A percentile compares a stretch with the other conserved stretches of the same genome.
phyloP scores from a whole-genome alignment of 148 eudicot species.

The Nepenthes gracilis region DNA sequence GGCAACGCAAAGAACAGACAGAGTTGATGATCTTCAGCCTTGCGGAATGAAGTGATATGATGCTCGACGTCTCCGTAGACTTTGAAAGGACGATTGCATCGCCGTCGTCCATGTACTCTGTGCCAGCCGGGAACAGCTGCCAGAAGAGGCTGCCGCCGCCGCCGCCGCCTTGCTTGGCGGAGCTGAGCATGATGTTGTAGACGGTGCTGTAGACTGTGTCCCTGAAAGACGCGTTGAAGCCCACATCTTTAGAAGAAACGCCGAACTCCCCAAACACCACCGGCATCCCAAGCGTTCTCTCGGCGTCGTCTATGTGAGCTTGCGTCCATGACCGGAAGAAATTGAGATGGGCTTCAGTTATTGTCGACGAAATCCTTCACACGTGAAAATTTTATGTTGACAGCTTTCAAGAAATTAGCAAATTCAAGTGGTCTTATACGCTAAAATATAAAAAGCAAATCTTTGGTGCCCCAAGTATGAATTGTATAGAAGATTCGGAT shows the following conservation, averaged over 20 bases:
- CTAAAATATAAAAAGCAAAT: too few relatives aligned
- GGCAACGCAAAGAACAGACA: conserved; percentile 44
- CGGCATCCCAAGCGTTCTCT: conserved; percentile 52
- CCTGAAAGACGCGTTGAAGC: conserved; percentile 50
- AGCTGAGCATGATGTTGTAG: conserved; percentile 33
- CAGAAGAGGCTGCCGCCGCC: conserved; percentile 78
- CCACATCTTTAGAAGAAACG: conserved; percentile 50
- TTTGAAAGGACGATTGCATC: conserved; percentile 60
- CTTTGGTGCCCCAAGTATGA: too few relatives aligned
- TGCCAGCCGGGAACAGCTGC: conserved; percentile 82
- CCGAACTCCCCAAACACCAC: conserved; percentile 68
- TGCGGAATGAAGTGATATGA: conserved; percentile 48
- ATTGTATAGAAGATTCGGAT: too few relatives aligned
- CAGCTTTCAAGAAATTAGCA: too few relatives aligned
- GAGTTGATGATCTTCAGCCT: conserved; percentile 45
- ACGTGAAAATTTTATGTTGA: too few relatives aligned
- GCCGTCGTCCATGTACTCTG: conserved; percentile 77
- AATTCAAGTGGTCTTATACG: too few relatives aligned
- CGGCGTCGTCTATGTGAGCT: conserved; percentile 77
- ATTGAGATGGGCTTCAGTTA: conserved; percentile 29
- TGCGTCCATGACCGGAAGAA: conserved; percentile 72
- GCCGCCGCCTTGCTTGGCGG: conserved; percentile 68
- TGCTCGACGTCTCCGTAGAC: conserved; percentile 36
- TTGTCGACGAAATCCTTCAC: too few relatives aligned
- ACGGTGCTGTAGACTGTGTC: conserved; percentile 40